Evolutionary conservation across 192 early-diverging fungal species (phyloP).

Genomic region (Bifiguratus adelaidae): DNA sequence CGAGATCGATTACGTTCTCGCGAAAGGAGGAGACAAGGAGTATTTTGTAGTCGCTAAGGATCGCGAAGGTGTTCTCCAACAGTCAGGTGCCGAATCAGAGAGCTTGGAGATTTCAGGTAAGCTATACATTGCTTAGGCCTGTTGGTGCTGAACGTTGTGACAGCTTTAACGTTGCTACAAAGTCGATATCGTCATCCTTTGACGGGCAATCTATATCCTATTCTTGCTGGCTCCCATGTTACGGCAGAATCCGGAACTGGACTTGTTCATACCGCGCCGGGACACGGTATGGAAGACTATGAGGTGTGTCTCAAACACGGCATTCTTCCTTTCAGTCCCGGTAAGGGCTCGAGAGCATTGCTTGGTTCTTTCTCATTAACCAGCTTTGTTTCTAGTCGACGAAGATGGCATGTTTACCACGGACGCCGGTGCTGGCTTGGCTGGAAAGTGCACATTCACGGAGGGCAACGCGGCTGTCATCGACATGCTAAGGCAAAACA

Average conservation of each 20-base stretch:
- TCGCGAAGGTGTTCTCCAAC: constrained; percentile 18
- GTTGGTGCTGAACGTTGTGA: not conserved
- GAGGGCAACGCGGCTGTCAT: constrained; percentile 50
- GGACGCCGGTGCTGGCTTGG: constrained; percentile 49
- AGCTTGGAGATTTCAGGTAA: constrained; percentile 3
- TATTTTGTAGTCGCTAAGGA: constrained; percentile 31
- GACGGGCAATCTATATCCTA: constrained; percentile 24
- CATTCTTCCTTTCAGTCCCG: constrained; percentile 52
- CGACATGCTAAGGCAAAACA: constrained; percentile 24
- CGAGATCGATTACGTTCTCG: constrained; percentile 44
- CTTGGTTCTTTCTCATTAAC: not conserved
- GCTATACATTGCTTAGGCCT: not conserved
- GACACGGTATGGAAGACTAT: constrained; percentile 80
- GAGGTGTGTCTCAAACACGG: constrained; percentile 41
- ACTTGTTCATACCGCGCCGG: constrained; percentile 76
- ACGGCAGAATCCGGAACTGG: constrained; percentile 64
- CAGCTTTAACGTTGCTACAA: constrained; percentile 2
- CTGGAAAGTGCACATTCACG: constrained; percentile 44
- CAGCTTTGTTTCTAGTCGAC: constrained; percentile 28
- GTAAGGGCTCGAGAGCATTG: constrained; percentile 2
- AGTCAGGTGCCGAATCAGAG: constrained; percentile 7
- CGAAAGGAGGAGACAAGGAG: not conserved
- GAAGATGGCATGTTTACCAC: constrained; percentile 54
- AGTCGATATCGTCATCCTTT: constrained; percentile 29
- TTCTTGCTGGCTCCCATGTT: constrained; percentile 57